A percentile compares a stretch with the other conserved stretches of the same genome.
phyloP scores from a whole-genome alignment of 305 asterid species.

The Solanum hybrid region DNA sequence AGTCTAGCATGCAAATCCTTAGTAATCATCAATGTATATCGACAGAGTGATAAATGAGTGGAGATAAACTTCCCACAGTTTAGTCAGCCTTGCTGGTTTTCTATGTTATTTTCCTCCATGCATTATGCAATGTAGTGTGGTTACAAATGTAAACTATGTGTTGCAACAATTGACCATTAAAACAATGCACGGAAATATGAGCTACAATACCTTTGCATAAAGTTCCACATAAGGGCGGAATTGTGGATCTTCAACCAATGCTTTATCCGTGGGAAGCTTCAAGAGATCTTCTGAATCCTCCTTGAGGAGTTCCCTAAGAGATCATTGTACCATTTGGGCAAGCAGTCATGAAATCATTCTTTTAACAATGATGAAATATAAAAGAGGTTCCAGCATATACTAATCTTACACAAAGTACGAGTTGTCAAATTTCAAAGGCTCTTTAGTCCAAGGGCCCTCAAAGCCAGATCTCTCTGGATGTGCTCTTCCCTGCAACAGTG shows the following conservation, averaged over 20 bases:
- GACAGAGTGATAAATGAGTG: not conserved
- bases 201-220: slow-evolving; percentile 54
- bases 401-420: slow-evolving; percentile 63
- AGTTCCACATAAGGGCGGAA: slow-evolving; percentile 44
- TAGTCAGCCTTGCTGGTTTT: not conserved
- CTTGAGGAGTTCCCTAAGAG: slow-evolving; percentile 58
- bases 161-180: not conserved
- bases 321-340: not conserved
- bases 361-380: not conserved
- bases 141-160: not conserved
- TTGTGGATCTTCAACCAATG: slow-evolving; percentile 56
- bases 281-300: slow-evolving; percentile 60
- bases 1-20: not conserved
- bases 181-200: not conserved
- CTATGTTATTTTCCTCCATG: not conserved
- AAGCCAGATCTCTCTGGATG: slow-evolving; percentile 86
- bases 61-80: not conserved
- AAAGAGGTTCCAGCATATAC: not conserved
- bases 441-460: slow-evolving; percentile 83
- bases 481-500: slow-evolving; percentile 55
- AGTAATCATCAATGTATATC: not conserved
- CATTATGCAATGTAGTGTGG: not conserved
- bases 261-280: slow-evolving; percentile 75
- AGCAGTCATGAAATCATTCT: not conserved
- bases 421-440: slow-evolving; percentile 79